Evolutionary conservation across 805 yeast species (phyloP).

Genomic region (Candida nitratophila): DNA sequence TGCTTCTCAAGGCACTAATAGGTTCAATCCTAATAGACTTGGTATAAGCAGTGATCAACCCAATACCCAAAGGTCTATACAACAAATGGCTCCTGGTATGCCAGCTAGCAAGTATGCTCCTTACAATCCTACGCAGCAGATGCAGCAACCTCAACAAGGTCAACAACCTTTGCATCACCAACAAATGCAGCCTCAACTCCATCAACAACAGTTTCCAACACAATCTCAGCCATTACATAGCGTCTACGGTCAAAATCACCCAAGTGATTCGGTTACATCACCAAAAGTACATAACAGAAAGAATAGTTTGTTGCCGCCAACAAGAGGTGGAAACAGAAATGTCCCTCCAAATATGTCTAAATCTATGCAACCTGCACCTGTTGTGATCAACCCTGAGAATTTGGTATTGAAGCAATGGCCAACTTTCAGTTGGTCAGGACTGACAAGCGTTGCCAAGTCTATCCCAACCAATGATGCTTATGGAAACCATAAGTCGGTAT

Average conservation of each 20-base stretch:
- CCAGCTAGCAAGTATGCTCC: slow-evolving; percentile 12
- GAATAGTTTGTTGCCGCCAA: slow-evolving; percentile 12
- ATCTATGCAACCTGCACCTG: slow-evolving; percentile 22
- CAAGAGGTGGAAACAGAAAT: slow-evolving; percentile 3
- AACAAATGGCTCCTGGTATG: neutral
- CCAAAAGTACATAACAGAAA: slow-evolving; percentile 6
- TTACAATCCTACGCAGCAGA: slow-evolving; percentile 6
- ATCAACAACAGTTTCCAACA: neutral
- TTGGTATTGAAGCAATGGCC: slow-evolving; percentile 65
- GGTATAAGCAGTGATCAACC: neutral
- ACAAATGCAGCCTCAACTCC: neutral
- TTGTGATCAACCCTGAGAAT: slow-evolving; percentile 45
- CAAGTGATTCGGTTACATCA: slow-evolving; percentile 10
- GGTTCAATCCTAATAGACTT: neutral
- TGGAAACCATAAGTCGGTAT: slow-evolving; percentile 21
- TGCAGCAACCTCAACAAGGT: slow-evolving; percentile 2
- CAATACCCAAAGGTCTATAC: neutral
- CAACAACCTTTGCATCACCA: slow-evolving; percentile 1
- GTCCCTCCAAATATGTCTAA: slow-evolving; percentile 13
- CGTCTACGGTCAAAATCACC: slow-evolving; percentile 12
- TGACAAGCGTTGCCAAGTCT: slow-evolving; percentile 36
- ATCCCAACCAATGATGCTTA: slow-evolving; percentile 35
- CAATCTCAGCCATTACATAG: slow-evolving; percentile 11
- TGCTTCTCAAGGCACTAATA: neutral
- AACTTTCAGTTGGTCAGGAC: slow-evolving; percentile 57